phyloP scores from a whole-genome alignment of 2,329 filamentous ascomycete genomes.

The Penicillium oxalicum region DNA sequence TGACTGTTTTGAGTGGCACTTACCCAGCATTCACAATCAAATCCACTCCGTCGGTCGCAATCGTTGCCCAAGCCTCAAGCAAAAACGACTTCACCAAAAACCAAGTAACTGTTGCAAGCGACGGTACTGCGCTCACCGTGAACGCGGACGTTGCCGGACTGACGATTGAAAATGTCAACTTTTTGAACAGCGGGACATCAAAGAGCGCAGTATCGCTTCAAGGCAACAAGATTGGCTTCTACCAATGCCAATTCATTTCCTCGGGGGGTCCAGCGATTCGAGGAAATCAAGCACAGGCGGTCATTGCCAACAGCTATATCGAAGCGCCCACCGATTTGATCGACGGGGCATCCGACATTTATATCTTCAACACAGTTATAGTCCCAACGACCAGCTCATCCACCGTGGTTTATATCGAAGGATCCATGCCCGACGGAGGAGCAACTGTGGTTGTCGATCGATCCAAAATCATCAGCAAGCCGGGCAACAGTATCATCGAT shows the following conservation, averaged over 20 bases:
- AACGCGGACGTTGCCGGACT: constrained; percentile 28
- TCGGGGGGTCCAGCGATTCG: constrained; percentile 29
- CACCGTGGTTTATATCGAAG: constrained; percentile 38
- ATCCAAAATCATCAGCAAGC: constrained; percentile 32
- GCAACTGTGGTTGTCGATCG: constrained; percentile 41
- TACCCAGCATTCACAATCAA: constrained; percentile 42
- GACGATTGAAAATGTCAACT: constrained; percentile 38
- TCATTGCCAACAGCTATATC: constrained; percentile 44
- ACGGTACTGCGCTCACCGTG: constrained; percentile 26
- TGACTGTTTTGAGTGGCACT: constrained; percentile 42
- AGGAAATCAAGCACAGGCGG: constrained; percentile 27
- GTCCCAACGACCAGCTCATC: constrained; percentile 34
- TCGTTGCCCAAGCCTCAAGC: constrained; percentile 33
- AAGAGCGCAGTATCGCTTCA: constrained; percentile 28
- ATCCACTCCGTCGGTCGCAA: constrained; percentile 39
- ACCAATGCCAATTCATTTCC: constrained; percentile 42
- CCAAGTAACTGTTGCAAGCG: constrained; percentile 31
- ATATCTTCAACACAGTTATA: constrained; percentile 42
- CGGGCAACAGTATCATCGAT: constrained; percentile 31
- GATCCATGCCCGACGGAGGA: constrained; percentile 25
- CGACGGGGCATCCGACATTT: constrained; percentile 37
- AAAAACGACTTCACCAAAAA: constrained; percentile 33
- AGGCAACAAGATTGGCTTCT: constrained; percentile 41
- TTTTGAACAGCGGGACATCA: constrained; percentile 17
- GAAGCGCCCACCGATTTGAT: constrained; percentile 42